Evolutionary conservation across 305 asterid species (phyloP).

Genomic region (Coffea humblotiana): DNA sequence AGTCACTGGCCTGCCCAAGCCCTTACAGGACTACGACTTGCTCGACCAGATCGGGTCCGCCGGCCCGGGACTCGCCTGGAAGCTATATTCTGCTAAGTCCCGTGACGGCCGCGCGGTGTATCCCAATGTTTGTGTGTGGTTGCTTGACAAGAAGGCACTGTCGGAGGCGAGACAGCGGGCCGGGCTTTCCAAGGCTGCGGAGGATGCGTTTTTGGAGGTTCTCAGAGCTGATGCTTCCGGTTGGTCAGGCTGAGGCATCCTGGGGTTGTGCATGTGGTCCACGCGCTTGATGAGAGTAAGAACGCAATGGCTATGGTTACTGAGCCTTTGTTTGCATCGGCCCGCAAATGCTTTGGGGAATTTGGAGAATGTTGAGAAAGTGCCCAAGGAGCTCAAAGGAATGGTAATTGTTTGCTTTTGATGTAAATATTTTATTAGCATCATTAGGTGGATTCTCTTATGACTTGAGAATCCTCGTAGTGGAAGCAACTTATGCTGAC

Average conservation of each 20-base stretch:
- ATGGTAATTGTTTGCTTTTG: slow-evolving; percentile 46
- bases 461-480: neutral
- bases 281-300: slow-evolving; percentile 93
- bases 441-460: neutral
- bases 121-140: slow-evolving; percentile 92
- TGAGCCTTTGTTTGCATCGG: slow-evolving; percentile 90
- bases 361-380: slow-evolving; percentile 67
- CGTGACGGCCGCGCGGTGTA: slow-evolving; percentile 74
- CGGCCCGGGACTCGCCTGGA: slow-evolving; percentile 93
- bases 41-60: slow-evolving; percentile 95
- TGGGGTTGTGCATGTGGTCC: slow-evolving; percentile 96
- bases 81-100: slow-evolving; percentile 79
- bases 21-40: slow-evolving; percentile 86
- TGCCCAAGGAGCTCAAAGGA: slow-evolving; percentile 95
- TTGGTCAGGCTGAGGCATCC: slow-evolving; percentile 97
- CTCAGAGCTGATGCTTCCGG: slow-evolving; percentile 87
- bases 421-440: neutral
- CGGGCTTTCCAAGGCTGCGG: slow-evolving; percentile 83
- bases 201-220: slow-evolving; percentile 80
- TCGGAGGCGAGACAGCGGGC: slow-evolving; percentile 85
- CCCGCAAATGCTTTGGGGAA: slow-evolving; percentile 79
- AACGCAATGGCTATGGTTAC: slow-evolving; percentile 95
- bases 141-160: slow-evolving; percentile 73
- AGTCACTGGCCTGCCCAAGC: slow-evolving; percentile 85
- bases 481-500: neutral